Evolutionary conservation across 2,329 filamentous ascomycete species (phyloP).

Genomic region (Lachnellula occidentalis): DNA sequence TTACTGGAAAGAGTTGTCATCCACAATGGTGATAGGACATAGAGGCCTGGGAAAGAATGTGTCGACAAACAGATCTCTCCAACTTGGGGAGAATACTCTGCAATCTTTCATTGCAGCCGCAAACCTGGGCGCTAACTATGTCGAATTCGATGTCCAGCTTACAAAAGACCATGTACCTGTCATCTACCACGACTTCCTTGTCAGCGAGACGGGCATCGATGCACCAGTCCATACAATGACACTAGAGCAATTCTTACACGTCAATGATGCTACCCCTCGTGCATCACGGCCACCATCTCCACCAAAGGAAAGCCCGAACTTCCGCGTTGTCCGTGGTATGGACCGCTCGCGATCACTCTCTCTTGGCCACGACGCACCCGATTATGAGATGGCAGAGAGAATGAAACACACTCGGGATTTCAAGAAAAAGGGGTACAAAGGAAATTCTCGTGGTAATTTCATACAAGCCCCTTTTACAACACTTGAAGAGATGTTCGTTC

Average conservation of each 20-base stretch:
- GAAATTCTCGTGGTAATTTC: constrained; percentile 86
- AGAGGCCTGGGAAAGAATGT: constrained; percentile 86
- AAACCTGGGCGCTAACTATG: constrained; percentile 76
- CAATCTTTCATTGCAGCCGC: constrained; percentile 94
- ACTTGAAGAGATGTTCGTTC: constrained; percentile 84
- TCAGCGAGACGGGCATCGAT: constrained; percentile 95
- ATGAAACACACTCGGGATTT: constrained; percentile 98
- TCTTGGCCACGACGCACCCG: constrained; percentile 23
- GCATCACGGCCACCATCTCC: constrained; percentile 44
- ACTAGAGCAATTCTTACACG: constrained; percentile 89
- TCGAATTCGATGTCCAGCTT: constrained; percentile 83
- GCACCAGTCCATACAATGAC: constrained; percentile 94
- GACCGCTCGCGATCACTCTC: constrained; percentile 33
- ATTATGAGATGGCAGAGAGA: constrained; percentile 56
- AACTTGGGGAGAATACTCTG: constrained; percentile 93
- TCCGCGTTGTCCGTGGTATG: constrained; percentile 21
- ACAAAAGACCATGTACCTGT: constrained; percentile 99
- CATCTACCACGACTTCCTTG: constrained; percentile 97
- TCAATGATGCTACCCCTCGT: constrained; percentile 48
- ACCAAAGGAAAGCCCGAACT: constrained; percentile 21
- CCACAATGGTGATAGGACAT: constrained; percentile 75
- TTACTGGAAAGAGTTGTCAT: constrained; percentile 90
- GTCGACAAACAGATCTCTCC: constrained; percentile 75
- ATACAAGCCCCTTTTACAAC: constrained; percentile 97
- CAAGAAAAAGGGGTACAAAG: constrained; percentile 92